phyloP scores from a whole-genome alignment of 768 basidiomycete genomes.

The Mycena latifolia region DNA sequence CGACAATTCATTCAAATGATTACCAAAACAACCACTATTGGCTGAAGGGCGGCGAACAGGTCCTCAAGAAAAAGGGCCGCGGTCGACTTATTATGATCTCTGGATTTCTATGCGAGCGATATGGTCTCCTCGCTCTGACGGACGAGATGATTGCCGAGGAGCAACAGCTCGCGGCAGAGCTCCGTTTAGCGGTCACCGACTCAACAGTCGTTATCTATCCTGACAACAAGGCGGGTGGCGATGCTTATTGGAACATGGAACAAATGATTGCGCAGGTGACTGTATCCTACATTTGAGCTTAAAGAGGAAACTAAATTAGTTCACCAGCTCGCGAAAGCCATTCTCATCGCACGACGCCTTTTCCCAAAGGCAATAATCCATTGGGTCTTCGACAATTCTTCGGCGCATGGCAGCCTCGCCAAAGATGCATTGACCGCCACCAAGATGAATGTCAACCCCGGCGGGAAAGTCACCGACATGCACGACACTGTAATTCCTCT shows the following conservation, averaged over 20 bases:
- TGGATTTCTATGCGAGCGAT: conserved; percentile 36
- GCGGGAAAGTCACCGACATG: not conserved
- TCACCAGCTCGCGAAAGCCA: not conserved
- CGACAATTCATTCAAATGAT: conserved; percentile 16
- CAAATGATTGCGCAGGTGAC: conserved; percentile 13
- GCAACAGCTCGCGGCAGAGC: conserved; percentile 5
- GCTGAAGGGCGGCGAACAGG: conserved; percentile 32
- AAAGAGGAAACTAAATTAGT: not conserved
- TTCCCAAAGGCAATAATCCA: no score
- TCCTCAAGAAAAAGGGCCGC: conserved; percentile 37
- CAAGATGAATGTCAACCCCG: no score
- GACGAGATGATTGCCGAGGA: conserved; percentile 20
- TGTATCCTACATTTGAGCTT: not conserved
- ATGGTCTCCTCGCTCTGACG: conserved; percentile 33
- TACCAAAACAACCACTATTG: conserved; percentile 25
- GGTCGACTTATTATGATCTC: conserved; percentile 38
- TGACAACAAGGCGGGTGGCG: not conserved
- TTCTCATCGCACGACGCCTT: no score
- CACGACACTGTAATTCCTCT: not conserved
- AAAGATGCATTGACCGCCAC: no score
- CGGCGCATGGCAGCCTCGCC: no score
- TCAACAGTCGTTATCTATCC: conserved; percentile 17
- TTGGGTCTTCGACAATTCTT: no score
- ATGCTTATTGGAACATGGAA: conserved; percentile 14
- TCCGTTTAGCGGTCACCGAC: conserved; percentile 20